These are phyloP conservation scores for Nicotiana tabacum DNA, from an alignment of 257 asterid species.

Conservation along the genomic window DNA sequence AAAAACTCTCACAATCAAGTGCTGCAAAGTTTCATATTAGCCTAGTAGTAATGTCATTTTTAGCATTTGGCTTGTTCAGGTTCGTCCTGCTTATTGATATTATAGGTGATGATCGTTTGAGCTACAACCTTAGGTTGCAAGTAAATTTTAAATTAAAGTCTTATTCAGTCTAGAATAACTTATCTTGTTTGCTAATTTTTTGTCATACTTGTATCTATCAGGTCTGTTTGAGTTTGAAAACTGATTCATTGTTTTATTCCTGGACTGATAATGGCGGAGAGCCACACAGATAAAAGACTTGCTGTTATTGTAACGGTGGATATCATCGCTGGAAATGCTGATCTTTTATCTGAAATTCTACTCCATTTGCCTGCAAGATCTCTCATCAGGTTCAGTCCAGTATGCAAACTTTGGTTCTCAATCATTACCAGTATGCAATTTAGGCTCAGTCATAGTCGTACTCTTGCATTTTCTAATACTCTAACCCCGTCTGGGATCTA, in stretches of 20 bases:
- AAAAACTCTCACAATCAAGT: neutral
- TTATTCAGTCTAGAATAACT: neutral
- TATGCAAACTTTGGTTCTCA: neutral
- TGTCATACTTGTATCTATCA: neutral
- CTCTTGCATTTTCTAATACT: neutral
- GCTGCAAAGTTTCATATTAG: neutral
- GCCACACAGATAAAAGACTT: neutral
- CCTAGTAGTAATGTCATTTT: neutral
- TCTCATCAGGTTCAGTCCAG: neutral
- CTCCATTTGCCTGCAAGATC: neutral
- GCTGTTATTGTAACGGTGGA: neutral
- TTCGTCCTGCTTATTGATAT: neutral
- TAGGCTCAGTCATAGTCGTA: neutral
- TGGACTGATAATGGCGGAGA: neutral
- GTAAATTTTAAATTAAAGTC: neutral
- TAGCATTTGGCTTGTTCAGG: neutral
- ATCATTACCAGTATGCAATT: neutral
- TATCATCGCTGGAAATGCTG: neutral
- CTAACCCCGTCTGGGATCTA: neutral
- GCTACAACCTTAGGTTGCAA: neutral
- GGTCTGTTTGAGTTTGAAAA: neutral
- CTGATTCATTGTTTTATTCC: neutral
- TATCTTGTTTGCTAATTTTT: neutral
- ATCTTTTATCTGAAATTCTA: neutral
- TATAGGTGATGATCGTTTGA: neutral